These are phyloP conservation scores for Nannochloris sp. DNA, from an alignment of 139 green algal genomes.

Conservation along the genomic window DNA sequence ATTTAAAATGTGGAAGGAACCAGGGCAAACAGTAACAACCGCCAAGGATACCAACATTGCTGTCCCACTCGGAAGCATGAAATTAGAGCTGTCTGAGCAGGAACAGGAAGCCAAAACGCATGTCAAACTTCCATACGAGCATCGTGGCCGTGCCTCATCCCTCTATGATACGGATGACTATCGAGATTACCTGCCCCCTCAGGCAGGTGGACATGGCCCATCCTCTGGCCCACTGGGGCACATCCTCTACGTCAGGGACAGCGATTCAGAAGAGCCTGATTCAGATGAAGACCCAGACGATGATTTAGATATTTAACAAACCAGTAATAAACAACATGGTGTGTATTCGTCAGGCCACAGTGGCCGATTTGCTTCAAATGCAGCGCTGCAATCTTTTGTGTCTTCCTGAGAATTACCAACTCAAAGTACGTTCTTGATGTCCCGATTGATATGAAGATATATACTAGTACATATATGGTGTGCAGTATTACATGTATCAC, in stretches of 20 bases:
- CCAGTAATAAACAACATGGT: conserved; percentile 54
- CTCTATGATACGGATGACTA: conserved; percentile 38
- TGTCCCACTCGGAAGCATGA: conserved; percentile 23
- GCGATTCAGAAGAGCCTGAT: conserved; percentile 51
- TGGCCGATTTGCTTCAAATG: conserved; percentile 93
- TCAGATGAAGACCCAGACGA: conserved; percentile 75
- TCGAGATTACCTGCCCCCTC: conserved; percentile 47
- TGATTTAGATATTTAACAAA: conserved; percentile 59
- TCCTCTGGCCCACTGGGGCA: conserved; percentile 35
- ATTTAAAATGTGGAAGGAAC: too few species aligned
- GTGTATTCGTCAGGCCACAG: conserved; percentile 81
- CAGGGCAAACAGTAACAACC: too few species aligned
- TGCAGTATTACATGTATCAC: conserved; percentile 99
- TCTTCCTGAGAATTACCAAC: conserved; percentile 96
- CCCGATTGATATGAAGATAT: too few species aligned
- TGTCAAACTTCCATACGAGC: conserved; percentile 64
- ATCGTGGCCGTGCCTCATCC: conserved; percentile 36
- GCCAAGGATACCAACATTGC: too few species aligned
- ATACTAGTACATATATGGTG: neutral
- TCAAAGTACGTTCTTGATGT: conserved; percentile 66
- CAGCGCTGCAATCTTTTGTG: conserved; percentile 95
- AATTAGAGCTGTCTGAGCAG: conserved; percentile 20
- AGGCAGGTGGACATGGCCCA: conserved; percentile 36
- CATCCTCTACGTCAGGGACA: conserved; percentile 69
- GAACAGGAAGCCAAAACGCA: conserved; percentile 33